These are phyloP conservation scores for Cryptococcus neoformans DNA, from an alignment of 1,284 basidiomycete species.

Conservation along the genomic window DNA sequence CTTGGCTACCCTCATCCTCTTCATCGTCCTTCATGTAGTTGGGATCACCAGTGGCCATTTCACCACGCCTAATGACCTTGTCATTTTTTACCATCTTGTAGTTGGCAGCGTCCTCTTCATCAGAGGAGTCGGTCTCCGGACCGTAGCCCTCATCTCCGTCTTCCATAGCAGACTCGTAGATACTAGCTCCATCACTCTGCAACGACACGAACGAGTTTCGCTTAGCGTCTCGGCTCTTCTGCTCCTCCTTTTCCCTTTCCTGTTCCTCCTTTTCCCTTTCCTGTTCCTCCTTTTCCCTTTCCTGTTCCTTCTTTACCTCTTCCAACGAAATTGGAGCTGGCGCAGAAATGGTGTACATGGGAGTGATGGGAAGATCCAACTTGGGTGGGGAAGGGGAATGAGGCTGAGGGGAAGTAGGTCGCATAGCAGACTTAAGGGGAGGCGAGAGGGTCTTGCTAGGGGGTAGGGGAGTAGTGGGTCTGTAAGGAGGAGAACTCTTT, in stretches of 20 bases:
- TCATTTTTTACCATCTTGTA: conserved; percentile 46
- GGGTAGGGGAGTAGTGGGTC: conserved; percentile 35
- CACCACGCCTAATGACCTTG: conserved; percentile 19
- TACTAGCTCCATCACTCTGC: conserved; percentile 30
- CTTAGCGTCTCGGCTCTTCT: conserved; percentile 3
- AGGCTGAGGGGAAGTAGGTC: conserved; percentile 33
- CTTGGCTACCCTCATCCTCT: conserved; percentile 17
- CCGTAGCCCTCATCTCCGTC: conserved; percentile 18
- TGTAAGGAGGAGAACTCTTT: neutral
- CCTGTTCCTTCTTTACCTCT: neutral
- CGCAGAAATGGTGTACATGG: conserved; percentile 38
- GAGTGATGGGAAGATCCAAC: conserved; percentile 21
- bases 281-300: neutral
- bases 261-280: neutral
- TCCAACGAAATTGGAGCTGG: conserved; percentile 39
- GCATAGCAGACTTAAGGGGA: conserved; percentile 46
- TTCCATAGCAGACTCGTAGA: conserved; percentile 47
- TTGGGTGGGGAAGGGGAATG: conserved; percentile 9
- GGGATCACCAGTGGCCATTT: conserved; percentile 19
- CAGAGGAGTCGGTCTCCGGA: conserved; percentile 7
- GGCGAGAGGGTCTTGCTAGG: conserved; percentile 38
- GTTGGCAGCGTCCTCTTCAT: conserved; percentile 30
- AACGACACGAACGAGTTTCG: conserved; percentile 24
- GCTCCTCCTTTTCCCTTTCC: neutral
- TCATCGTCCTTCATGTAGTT: conserved; percentile 12